A percentile compares a stretch with the other conserved stretches of the same genome.
These are phyloP conservation scores for Eutrema heterophyllum DNA, from an alignment of 345 rosid species.

Conservation along the genomic window DNA sequence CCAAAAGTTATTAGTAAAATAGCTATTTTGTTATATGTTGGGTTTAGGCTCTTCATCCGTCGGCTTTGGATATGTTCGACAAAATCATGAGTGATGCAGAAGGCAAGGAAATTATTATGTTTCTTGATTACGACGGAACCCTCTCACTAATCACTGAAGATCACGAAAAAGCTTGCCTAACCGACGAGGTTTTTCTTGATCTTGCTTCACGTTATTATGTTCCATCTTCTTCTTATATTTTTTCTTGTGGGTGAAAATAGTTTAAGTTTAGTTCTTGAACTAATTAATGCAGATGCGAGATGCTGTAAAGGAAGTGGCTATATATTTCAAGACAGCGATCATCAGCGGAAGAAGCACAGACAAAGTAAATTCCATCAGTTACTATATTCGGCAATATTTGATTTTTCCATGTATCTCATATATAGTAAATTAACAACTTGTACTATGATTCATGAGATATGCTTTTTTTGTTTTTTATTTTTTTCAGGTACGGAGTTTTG, in stretches of 20 bases:
- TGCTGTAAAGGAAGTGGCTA: constrained; percentile 55
- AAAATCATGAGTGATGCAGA: constrained; percentile 48
- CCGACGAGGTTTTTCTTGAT: constrained; percentile 48
- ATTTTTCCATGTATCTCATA: not conserved
- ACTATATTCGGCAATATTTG: not conserved
- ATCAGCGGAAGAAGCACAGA: constrained; percentile 84
- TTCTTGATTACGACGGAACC: constrained; percentile 89
- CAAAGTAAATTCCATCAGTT: constrained; percentile 38
- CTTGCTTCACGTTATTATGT: not conserved
- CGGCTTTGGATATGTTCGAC: constrained; percentile 68
- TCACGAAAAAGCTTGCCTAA: constrained; percentile 83
- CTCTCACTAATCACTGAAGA: constrained; percentile 82
- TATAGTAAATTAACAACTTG: no score
- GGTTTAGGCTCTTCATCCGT: constrained; percentile 42
- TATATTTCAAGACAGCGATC: constrained; percentile 76
- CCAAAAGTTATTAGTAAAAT: no score
- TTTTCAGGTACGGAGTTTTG: constrained; percentile 52
- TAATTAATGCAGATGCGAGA: constrained; percentile 56
- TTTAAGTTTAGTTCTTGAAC: not conserved
- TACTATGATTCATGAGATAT: not conserved
- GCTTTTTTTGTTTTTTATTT: not conserved
- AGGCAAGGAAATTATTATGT: constrained; percentile 80
- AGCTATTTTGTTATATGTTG: not conserved
- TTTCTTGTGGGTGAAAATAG: not conserved
- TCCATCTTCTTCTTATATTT: not conserved